phyloP scores from a whole-genome alignment of 805 yeast species.

The Kodamaea kaohsiungensis region DNA sequence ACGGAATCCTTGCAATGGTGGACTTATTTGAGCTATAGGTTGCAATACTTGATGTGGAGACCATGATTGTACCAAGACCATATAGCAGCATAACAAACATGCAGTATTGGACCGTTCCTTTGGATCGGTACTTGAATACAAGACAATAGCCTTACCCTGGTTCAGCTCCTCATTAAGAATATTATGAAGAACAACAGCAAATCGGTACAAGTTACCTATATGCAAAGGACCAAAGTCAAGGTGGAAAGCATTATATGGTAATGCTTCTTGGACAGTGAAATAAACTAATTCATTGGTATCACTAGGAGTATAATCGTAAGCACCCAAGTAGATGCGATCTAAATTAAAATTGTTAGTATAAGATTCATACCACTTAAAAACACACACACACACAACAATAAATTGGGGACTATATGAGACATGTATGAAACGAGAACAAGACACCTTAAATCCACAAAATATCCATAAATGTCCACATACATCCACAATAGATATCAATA shows the following conservation, averaged over 20 bases:
- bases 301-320: conserved; percentile 75
- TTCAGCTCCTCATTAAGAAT: conserved; percentile 83
- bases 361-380: no score
- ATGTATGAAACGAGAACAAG: no score
- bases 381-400: no score
- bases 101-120: conserved; percentile 91
- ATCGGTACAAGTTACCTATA: conserved; percentile 88
- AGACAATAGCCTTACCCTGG: conserved; percentile 85
- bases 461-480: no score
- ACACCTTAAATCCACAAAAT: no score
- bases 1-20: conserved; percentile 92
- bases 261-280: conserved; percentile 89
- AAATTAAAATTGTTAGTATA: conserved; percentile 26
- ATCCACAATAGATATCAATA: no score
- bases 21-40: conserved; percentile 87
- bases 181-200: conserved; percentile 92
- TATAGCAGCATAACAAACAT: conserved; percentile 88
- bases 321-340: conserved; percentile 83
- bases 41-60: conserved; percentile 97
- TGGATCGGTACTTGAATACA: conserved; percentile 81
- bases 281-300: conserved; percentile 76
- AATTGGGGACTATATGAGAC: no score
- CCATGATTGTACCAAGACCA: conserved; percentile 95
- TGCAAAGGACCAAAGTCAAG: conserved; percentile 96
- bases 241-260: conserved; percentile 94